Base-by-base conservation (phyloP, 176 grass and related monocot species). In the Cenchrus purpureus region DNA sequence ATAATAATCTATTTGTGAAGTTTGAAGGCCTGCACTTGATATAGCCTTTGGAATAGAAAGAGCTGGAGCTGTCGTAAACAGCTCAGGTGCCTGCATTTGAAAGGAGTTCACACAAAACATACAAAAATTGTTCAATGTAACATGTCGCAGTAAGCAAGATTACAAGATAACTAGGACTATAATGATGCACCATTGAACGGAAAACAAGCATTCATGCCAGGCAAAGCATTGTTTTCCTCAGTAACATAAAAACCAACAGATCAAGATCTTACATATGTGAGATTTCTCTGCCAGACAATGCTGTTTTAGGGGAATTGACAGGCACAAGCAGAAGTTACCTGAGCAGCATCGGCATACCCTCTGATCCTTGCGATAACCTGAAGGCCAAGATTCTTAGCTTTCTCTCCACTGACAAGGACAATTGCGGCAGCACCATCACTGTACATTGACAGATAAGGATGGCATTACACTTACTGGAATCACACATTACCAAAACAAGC, bases 1-100 rank as follows among this genome's bases (percentile, higher is more conserved):
- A 79, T 92, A 98, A 74, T 92, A 95, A 86, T 98, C 87, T 59
- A 98, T 89, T 83, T 98, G 85, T 11, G 96, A 93, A 84, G 86
- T 80, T 78, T 93, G 87, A 73, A 98, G 92, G 56, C 87, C 83
- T 1, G 96, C 84, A 89, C 86, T 91, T 73, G 91, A 92, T 92
- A 98, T 84, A 61, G 96, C 93, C 89, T 98, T 98, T 37, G 96
- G 96, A 83, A 98, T 98, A 74, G 96, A 91, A 76, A 98, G 96
- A 74, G 96, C 91, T 10, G 96, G 96, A 49, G 96, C 34, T 31
- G 93, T 98, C 32, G 96, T 89, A 80, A 98, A 98, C 85, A 95
- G 81, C 78, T 98, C 96, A 75, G 96, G 91, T 46, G 93, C 96
- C 96, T 98, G 89, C 62, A 87, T n/a, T 70, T 80, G 25, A 44